phyloP scores from a whole-genome alignment of 768 basidiomycete species.

The Kwoniella bestiolae region DNA sequence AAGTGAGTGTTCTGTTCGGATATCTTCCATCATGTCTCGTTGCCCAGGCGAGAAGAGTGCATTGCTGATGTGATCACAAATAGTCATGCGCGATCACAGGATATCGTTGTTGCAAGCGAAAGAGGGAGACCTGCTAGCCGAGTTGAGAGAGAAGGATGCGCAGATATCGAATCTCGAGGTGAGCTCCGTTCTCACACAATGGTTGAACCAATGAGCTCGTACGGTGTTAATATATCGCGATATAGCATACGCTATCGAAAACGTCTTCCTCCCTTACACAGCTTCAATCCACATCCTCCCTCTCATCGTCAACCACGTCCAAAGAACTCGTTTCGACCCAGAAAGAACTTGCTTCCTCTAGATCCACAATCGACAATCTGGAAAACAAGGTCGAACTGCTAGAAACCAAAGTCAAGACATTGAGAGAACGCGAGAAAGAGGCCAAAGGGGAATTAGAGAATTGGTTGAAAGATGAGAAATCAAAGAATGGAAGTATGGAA shows the following conservation, averaged over 20 bases:
- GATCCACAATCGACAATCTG: constrained; percentile 22
- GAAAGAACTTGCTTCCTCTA: constrained; percentile 19
- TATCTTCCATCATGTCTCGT: too few relatives aligned
- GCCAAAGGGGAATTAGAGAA: constrained; percentile 33
- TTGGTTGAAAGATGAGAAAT: constrained; percentile 32
- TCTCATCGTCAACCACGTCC: neutral
- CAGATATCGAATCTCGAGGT: constrained; percentile 38
- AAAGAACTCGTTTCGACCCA: constrained; percentile 20
- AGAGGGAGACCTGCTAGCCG: constrained; percentile 40
- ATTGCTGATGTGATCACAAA: too few relatives aligned
- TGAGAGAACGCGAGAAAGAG: constrained; percentile 42
- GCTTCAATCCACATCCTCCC: constrained; percentile 19
- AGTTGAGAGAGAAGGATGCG: constrained; percentile 39
- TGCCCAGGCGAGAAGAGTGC: too few relatives aligned
- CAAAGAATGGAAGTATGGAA: constrained; percentile 31
- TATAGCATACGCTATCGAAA: constrained; percentile 27
- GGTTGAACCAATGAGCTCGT: too few relatives aligned
- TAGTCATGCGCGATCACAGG: constrained; percentile 54
- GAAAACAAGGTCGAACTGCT: constrained; percentile 32
- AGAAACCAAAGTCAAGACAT: constrained; percentile 28
- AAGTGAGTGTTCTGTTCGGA: constrained; percentile 27
- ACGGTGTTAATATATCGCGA: too few relatives aligned
- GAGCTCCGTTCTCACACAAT: too few relatives aligned
- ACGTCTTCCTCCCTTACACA: constrained; percentile 37
- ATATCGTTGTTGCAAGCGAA: constrained; percentile 44